Conservation (phyloP, 371 early-diverging fungal species). For the Mucor irregularis region DNA sequence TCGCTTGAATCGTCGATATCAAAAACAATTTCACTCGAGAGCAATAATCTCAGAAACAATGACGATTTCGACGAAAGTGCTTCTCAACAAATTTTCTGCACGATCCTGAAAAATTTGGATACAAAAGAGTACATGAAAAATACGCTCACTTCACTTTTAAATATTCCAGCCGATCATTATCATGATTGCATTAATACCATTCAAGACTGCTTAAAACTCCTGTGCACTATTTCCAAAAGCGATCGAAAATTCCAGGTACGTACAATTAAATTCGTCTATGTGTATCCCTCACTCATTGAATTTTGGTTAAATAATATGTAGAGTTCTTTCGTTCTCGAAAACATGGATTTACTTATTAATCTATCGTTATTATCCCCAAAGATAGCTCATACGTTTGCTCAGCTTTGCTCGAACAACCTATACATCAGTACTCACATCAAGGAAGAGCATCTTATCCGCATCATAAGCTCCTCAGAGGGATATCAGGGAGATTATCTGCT, state of each 20-base stretch:
- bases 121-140: constrained; percentile 25
- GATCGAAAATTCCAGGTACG: constrained; percentile 14
- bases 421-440: constrained; percentile 37
- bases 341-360: constrained; percentile 52
- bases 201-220: not conserved
- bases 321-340: constrained; percentile 27
- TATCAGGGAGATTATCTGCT: constrained; percentile 38
- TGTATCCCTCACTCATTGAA: not conserved
- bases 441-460: constrained; percentile 43
- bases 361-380: constrained; percentile 17
- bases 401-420: constrained; percentile 37
- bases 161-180: constrained; percentile 23
- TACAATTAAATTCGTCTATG: not conserved
- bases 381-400: constrained; percentile 18
- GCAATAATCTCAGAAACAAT: not conserved
- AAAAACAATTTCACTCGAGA: not conserved
- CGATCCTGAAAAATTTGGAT: constrained; percentile 30
- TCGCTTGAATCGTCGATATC: too few relatives aligned
- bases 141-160: constrained; percentile 23
- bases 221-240: not conserved
- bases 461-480: constrained; percentile 44
- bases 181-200: constrained; percentile 1
- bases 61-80: too few relatives aligned
- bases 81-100: constrained; percentile 24
- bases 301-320: too few relatives aligned